These are phyloP conservation scores for Lentinula lateritia DNA, from an alignment of 768 basidiomycete genomes.

Conservation along the genomic window DNA sequence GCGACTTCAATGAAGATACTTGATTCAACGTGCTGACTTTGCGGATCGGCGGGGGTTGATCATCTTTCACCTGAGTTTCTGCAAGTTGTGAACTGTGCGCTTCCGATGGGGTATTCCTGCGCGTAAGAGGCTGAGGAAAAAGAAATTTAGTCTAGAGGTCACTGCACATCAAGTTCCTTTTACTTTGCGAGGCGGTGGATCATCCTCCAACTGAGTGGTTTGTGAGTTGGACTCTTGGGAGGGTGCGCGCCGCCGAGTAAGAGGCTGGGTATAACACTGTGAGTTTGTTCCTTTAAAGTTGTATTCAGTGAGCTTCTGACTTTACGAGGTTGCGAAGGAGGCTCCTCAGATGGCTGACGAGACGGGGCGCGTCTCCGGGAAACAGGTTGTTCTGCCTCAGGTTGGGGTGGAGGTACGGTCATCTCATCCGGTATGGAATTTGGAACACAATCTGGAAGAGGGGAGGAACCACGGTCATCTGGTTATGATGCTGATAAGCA, in stretches of 20 bases:
- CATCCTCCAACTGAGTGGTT: not conserved
- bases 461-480: slow-evolving; percentile 22
- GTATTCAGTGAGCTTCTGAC: not conserved
- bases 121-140: slow-evolving; percentile 31
- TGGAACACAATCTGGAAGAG: slow-evolving; percentile 43
- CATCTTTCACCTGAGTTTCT: too few species aligned
- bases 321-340: slow-evolving; percentile 11
- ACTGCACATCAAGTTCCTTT: not conserved
- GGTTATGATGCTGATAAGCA: slow-evolving; percentile 1
- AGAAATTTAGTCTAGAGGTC: not conserved
- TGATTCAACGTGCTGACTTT: too few species aligned
- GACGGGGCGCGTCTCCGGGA: slow-evolving; percentile 15
- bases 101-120: slow-evolving; percentile 19
- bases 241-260: not conserved
- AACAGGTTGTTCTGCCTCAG: slow-evolving; percentile 7
- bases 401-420: slow-evolving; percentile 34
- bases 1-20: not conserved
- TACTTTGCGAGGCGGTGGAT: slow-evolving; percentile 25
- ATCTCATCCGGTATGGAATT: slow-evolving; percentile 52
- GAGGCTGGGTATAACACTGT: not conserved
- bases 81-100: too few species aligned
- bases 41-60: too few species aligned
- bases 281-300: not conserved
- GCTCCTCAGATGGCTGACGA: slow-evolving; percentile 34
- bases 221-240: not conserved